Evolutionary conservation across 2,329 filamentous ascomycete species (phyloP), one percentile per base, ranked within the genome.

Genomic region (Leptosphaerulina australis): DNA sequence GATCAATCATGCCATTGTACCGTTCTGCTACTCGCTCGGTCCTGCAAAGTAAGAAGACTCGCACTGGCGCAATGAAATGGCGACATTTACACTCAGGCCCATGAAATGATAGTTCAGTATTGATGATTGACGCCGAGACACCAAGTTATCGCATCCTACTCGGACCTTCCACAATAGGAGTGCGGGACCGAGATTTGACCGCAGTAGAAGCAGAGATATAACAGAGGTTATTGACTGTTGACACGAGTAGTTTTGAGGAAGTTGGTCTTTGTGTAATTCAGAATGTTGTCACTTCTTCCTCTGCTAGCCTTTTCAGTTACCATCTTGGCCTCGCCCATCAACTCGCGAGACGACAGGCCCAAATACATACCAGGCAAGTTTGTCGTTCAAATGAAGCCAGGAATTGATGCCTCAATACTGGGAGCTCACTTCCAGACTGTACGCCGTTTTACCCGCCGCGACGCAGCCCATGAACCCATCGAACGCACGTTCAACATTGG

Each of bases 371-470:
- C 67, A 5, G 65, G 64, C 49, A 72, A 73, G 64, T 76, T 73
- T 58, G 72, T 76, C 47, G 67, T 76, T 52, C 72, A 71, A 58
- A 33, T 76, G 39, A 71, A 70, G 60, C 59, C 67, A 10, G 63
- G 58, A 14, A 49, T 43, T 7, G 38, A 55, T 30, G 34, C 48
- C 24, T 33, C 53, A 4, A 43, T 44, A 10, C 47, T 62, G 18
- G 38, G 36, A 5, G 39, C 47, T 4, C 59, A 62, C 24, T 53
- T 55, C 21, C 36, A 48, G 14, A 54, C 45, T n/a, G 55, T 59
- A 1, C 41, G 53, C 11, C 55, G 56, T 15, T 38, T 59, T 11
- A 39, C 44, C 2, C 46, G 55, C 5, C 55, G 59, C 14, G 30
- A 44, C 37, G 17, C 34, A 4, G n/a, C 36, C 5, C 24, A 25